Base-by-base conservation (phyloP, 164 flowering plant species). In the Vitis riparia region DNA sequence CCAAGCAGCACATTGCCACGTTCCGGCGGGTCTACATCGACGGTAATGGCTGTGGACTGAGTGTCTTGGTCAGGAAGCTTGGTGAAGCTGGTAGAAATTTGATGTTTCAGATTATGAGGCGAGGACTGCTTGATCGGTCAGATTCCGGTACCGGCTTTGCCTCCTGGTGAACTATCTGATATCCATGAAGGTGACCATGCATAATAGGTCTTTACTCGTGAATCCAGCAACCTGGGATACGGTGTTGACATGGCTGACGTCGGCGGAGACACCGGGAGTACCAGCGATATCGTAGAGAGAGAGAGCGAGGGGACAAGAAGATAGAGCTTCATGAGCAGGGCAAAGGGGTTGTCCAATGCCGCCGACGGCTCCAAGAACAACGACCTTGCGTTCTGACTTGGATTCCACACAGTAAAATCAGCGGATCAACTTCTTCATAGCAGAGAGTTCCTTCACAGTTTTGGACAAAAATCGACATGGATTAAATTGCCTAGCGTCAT, bases 181-280 rank as follows among this genome's bases (percentile, higher is more conserved):
- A 17, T 17, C 19, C 19, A 17, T 17, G 19, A 17, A 17, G 19
- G 19, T 17, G 19, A 17, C 19, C 19, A 17, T 17, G 19, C 19
- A 17, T 17, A 17, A 17, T 17, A 17, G 19, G 19, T 17, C 19
- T 17, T 17, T 17, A 17, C 19, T 17, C 19, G 19, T 17, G 19
- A 17, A 17, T 17, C 19, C 19, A 17, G 19, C 19, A 17, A 82
- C 85, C 86, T 80, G 75, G 72, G 86, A 78, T 76, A 82, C 69
- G 77, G 88, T 81, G 79, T 83, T 85, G 79, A 85, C 68, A 67
- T 85, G 88, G 76, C 86, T 67, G 69, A 83, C 80, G 66, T 85
- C 86, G 11, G 88, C 86, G 50, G 86, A 86, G 16, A 85, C 88
- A n/a, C 88, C 86, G 44, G 88, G 86, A 17, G 88, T 85, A 29